phyloP scores from a whole-genome alignment of 805 yeast genomes.

The Hanseniaspora occidentalis region DNA sequence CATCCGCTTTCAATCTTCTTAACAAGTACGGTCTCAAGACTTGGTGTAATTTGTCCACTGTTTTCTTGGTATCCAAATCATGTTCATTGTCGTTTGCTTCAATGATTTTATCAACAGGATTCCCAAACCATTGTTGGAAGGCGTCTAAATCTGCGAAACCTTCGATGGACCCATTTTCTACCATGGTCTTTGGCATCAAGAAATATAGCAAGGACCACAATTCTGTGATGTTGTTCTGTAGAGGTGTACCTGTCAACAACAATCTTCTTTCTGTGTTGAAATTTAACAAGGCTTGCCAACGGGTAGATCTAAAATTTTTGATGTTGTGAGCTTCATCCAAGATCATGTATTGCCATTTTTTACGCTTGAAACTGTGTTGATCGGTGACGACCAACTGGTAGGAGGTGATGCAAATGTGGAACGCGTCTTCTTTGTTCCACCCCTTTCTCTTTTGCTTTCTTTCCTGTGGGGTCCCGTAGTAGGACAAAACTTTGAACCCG shows the following conservation, averaged over 20 bases:
- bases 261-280: slow-evolving; percentile 86
- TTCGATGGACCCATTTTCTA: slow-evolving; percentile 36
- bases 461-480: slow-evolving; percentile 94
- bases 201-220: slow-evolving; percentile 92
- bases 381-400: slow-evolving; percentile 97
- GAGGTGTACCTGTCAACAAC: slow-evolving; percentile 89
- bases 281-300: slow-evolving; percentile 93
- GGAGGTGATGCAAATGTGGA: slow-evolving; percentile 94
- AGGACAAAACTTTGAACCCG: slow-evolving; percentile 88
- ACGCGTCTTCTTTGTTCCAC: slow-evolving; percentile 93
- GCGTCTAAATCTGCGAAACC: slow-evolving; percentile 95
- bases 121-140: slow-evolving; percentile 98
- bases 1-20: slow-evolving; percentile 89
- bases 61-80: slow-evolving; percentile 58
- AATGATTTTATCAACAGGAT: slow-evolving; percentile 85
- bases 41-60: slow-evolving; percentile 83
- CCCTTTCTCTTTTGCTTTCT: slow-evolving; percentile 93
- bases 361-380: slow-evolving; percentile 83
- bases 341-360: slow-evolving; percentile 93
- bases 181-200: slow-evolving; percentile 89
- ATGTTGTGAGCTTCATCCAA: slow-evolving; percentile 97
- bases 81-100: slow-evolving; percentile 45
- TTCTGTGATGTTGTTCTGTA: slow-evolving; percentile 90
- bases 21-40: slow-evolving; percentile 85
- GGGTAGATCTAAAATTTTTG: slow-evolving; percentile 87